Evolutionary conservation across 2,329 filamentous ascomycete species (phyloP).

Genomic region (Apiospora sp.): DNA sequence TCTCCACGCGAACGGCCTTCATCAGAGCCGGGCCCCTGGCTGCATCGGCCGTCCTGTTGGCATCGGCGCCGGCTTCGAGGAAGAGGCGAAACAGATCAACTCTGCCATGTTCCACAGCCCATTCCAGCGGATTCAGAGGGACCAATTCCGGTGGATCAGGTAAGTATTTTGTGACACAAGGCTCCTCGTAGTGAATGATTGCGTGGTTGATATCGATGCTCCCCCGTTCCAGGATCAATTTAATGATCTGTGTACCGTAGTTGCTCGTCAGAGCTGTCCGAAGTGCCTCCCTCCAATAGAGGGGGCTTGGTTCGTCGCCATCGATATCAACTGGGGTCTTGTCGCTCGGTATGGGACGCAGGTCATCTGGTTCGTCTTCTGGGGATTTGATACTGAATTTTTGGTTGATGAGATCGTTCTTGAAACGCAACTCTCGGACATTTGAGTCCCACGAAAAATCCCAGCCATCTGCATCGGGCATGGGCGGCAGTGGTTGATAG

Average conservation of each 20-base stretch:
- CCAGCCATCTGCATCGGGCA: conserved; percentile 11
- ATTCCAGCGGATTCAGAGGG: conserved; percentile 22
- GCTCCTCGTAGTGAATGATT: conserved; percentile 16
- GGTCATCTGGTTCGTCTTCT: neutral
- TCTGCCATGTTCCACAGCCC: conserved; percentile 22
- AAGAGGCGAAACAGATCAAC: conserved; percentile 23
- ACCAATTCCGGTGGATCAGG: neutral
- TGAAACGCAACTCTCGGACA: neutral
- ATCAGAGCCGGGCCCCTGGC: conserved; percentile 13
- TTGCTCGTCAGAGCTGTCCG: neutral
- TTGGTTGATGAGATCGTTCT: conserved; percentile 13
- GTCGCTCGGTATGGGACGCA: neutral
- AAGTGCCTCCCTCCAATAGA: conserved; percentile 16
- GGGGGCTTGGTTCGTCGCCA: neutral
- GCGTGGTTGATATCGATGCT: neutral
- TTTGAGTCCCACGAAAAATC: conserved; percentile 10
- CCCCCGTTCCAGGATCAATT: conserved; percentile 13
- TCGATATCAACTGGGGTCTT: neutral
- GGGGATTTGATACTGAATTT: neutral
- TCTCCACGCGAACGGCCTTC: conserved; percentile 18
- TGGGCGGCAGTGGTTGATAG: neutral
- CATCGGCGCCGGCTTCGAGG: conserved; percentile 22
- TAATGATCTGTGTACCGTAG: neutral
- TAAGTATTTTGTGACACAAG: neutral
- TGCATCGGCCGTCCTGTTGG: conserved; percentile 7